Conservation (phyloP, 2,329 filamentous ascomycete species). For the Hymenoscyphus albidus region DNA sequence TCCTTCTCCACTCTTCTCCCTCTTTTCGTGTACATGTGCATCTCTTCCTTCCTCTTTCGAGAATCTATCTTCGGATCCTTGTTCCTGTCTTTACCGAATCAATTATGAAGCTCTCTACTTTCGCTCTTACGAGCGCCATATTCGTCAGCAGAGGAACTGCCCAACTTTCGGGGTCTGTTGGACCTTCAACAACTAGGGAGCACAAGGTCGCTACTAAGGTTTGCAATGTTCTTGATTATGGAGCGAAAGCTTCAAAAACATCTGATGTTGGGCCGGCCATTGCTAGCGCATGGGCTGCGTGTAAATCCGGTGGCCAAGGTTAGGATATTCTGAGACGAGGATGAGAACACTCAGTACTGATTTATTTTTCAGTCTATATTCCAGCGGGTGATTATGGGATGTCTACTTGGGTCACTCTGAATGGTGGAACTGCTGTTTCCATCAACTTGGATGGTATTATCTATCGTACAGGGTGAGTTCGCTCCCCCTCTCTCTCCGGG, state of each 20-base stretch:
- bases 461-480: constrained; percentile 42
- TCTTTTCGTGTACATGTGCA: neutral
- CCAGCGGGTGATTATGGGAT: constrained; percentile 45
- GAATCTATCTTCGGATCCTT: neutral
- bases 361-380: constrained; percentile 21
- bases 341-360: neutral
- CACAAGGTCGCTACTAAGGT: constrained; percentile 28
- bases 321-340: neutral
- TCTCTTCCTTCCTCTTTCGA: neutral
- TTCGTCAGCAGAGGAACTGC: constrained; percentile 16
- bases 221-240: constrained; percentile 46
- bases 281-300: constrained; percentile 41
- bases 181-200: constrained; percentile 27
- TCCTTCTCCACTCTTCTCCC: neutral
- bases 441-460: constrained; percentile 51
- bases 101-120: constrained; percentile 18
- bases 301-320: constrained; percentile 40
- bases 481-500: neutral
- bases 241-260: constrained; percentile 43
- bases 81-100: neutral
- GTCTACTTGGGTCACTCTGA: constrained; percentile 46
- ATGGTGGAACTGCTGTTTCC: constrained; percentile 45
- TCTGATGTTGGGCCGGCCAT: constrained; percentile 45
- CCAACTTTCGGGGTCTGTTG: constrained; percentile 28
- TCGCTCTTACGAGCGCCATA: constrained; percentile 11